Percentiles rank a stretch among this genome's conserved stretches.
Conservation (phyloP, 176 grass and related monocot species). For the Avena eriantha region DNA sequence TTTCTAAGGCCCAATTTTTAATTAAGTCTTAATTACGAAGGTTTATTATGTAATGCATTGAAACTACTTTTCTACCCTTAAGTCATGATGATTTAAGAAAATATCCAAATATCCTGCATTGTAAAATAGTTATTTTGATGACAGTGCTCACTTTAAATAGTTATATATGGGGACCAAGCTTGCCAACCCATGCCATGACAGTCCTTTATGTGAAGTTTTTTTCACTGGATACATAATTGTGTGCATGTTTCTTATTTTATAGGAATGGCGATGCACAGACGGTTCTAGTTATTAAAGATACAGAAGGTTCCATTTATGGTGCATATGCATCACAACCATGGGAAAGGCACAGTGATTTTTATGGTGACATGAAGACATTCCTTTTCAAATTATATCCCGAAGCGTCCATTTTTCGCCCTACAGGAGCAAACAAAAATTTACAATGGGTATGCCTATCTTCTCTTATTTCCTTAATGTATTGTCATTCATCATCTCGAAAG, state of each 20-base stretch:
- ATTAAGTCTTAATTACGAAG: constrained; percentile 5
- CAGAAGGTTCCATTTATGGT: constrained; percentile 78
- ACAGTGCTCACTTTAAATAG: background rate
- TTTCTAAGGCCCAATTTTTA: constrained; percentile 15
- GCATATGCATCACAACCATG: constrained; percentile 93
- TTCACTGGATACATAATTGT: constrained; percentile 9
- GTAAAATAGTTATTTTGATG: background rate
- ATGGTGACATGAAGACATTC: constrained; percentile 96
- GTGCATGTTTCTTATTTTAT: constrained; percentile 36
- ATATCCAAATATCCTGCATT: background rate
- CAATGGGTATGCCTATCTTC: constrained; percentile 78
- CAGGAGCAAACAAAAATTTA: constrained; percentile 83
- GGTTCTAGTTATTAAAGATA: constrained; percentile 85
- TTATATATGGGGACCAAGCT: background rate
- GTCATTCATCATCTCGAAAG: background rate
- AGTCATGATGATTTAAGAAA: background rate
- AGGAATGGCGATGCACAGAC: constrained; percentile 78
- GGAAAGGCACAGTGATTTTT: constrained; percentile 92
- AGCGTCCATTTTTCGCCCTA: constrained; percentile 85
- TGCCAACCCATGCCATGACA: background rate
- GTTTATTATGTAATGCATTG: background rate
- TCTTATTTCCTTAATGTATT: constrained; percentile 25
- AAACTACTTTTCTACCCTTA: background rate
- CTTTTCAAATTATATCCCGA: constrained; percentile 85
- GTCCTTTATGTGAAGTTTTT: constrained; percentile 8